Evolutionary conservation across 257 asterid species (phyloP).

Genomic region (Jacaranda copaia): DNA sequence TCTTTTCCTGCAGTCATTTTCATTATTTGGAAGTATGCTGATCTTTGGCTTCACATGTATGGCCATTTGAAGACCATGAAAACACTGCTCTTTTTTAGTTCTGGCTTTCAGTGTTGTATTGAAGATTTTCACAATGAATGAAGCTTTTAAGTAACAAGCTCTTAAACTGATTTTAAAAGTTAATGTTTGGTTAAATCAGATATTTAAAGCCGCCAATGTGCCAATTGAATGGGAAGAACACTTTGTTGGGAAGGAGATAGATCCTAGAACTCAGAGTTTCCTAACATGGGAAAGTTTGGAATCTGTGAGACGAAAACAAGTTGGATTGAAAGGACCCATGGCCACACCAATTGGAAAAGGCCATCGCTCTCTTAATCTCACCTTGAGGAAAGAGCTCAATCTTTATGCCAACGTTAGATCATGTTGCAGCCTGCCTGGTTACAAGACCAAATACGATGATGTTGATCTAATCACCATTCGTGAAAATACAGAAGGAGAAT

Average conservation of each 20-base stretch:
- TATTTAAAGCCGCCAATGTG: slow-evolving; percentile 59
- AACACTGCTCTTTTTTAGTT: neutral
- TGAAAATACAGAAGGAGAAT: slow-evolving; percentile 44
- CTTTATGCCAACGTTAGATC: slow-evolving; percentile 77
- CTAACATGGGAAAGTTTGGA: slow-evolving; percentile 77
- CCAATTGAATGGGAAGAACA: slow-evolving; percentile 82
- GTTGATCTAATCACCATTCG: slow-evolving; percentile 62
- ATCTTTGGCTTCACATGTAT: neutral
- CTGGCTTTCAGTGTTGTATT: too few species aligned
- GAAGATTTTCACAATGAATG: neutral
- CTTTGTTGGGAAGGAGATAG: slow-evolving; percentile 63
- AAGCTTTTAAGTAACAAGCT: neutral
- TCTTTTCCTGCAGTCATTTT: neutral
- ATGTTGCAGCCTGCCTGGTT: slow-evolving; percentile 71
- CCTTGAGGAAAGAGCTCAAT: slow-evolving; percentile 69
- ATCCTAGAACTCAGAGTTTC: slow-evolving; percentile 73
- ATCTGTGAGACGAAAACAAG: slow-evolving; percentile 60
- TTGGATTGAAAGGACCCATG: slow-evolving; percentile 74
- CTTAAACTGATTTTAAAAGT: neutral
- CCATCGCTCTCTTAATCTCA: slow-evolving; percentile 70
- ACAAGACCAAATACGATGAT: slow-evolving; percentile 66
- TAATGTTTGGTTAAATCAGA: slow-evolving; percentile 39
- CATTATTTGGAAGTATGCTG: neutral
- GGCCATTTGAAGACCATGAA: neutral
- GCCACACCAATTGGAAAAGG: slow-evolving; percentile 81